Percentiles rank a stretch among this genome's conserved stretches.
Evolutionary conservation across 2,329 filamentous ascomycete genomes (phyloP).

Genomic region (Fonsecaea pedrosoi): DNA sequence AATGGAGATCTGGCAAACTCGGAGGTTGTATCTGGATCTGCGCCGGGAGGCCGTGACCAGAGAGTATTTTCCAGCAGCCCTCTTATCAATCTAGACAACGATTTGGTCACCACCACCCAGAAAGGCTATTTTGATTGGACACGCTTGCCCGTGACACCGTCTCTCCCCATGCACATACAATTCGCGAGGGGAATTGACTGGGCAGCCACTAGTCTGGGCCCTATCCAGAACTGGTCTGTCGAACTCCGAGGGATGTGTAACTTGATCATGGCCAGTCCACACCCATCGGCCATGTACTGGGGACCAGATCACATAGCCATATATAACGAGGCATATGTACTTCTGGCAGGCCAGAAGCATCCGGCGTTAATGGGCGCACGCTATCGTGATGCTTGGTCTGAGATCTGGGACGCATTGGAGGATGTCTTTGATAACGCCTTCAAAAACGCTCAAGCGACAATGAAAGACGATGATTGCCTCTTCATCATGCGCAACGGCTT

Average conservation of each 20-base stretch:
- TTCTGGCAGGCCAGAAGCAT: conserved; percentile 77
- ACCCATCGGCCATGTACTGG: conserved; percentile 81
- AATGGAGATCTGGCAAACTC: conserved; percentile 20
- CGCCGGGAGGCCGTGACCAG: conserved; percentile 13
- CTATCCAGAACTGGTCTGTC: conserved; percentile 74
- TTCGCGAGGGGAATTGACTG: conserved; percentile 77
- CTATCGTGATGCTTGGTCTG: conserved; percentile 72
- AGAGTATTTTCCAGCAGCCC: conserved; percentile 1
- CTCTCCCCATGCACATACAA: conserved; percentile 72
- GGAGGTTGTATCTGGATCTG: conserved; percentile 28
- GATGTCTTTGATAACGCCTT: conserved; percentile 72
- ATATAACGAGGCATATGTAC: conserved; percentile 75
- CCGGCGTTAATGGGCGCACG: conserved; percentile 75
- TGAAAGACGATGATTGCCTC: conserved; percentile 82
- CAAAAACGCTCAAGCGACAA: conserved; percentile 75
- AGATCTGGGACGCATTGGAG: conserved; percentile 75
- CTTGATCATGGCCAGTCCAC: conserved; percentile 78
- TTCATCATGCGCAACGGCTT: conserved; percentile 71
- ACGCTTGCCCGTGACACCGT: conserved; percentile 67
- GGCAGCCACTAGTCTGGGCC: conserved; percentile 74
- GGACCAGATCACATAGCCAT: conserved; percentile 71
- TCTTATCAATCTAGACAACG: conserved; percentile 9
- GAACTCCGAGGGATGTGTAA: conserved; percentile 81
- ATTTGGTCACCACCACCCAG: conserved; percentile 46
- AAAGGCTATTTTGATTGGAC: conserved; percentile 81